Evolutionary conservation across 2,329 filamentous ascomycete genomes (phyloP).

Genomic region (Pestalotiopsis fici): DNA sequence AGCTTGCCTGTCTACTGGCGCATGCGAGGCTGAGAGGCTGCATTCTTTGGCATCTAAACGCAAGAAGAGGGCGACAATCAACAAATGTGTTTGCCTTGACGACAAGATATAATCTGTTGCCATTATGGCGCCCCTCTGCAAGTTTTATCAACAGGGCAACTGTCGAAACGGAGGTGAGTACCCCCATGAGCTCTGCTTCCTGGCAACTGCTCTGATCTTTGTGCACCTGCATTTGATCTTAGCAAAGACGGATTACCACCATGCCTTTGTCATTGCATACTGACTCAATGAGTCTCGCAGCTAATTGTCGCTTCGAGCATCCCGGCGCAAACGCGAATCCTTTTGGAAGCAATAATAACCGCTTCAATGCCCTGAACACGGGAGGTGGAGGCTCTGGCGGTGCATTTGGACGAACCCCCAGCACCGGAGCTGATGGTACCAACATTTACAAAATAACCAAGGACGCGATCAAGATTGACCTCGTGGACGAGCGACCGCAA

Average conservation of each 20-base stretch:
- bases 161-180: constrained; percentile 65
- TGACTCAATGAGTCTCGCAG: constrained; percentile 34
- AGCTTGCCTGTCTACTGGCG: neutral
- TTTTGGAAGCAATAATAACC: constrained; percentile 29
- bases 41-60: neutral
- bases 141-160: constrained; percentile 63
- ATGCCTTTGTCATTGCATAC: neutral
- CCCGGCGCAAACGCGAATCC: constrained; percentile 38
- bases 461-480: constrained; percentile 64
- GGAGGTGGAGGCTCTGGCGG: constrained; percentile 9
- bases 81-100: neutral
- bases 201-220: neutral
- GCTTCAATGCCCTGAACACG: constrained; percentile 27
- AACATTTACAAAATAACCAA: constrained; percentile 53
- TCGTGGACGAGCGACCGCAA: constrained; percentile 70
- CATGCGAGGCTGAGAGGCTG: constrained; percentile 9
- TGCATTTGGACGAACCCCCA: constrained; percentile 5
- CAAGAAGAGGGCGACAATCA: neutral
- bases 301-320: constrained; percentile 57
- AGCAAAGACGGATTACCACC: neutral
- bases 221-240: neutral
- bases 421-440: constrained; percentile 13
- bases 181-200: neutral
- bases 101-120: neutral
- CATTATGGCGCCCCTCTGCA: constrained; percentile 53